Conservation (phyloP, 352 stramenopile species). For the Phytophthora macrochlamydospora region DNA sequence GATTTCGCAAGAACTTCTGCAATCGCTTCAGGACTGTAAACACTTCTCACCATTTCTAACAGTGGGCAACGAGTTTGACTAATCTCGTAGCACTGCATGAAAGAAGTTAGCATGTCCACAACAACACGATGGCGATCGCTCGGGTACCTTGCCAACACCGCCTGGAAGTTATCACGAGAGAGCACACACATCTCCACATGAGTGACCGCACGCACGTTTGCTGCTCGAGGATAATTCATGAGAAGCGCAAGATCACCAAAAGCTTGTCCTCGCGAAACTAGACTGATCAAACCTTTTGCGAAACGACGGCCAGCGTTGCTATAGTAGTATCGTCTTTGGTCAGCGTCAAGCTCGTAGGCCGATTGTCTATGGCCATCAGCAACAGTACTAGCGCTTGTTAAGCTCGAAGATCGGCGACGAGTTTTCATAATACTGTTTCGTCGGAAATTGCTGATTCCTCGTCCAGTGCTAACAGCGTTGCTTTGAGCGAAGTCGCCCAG, state of each 20-base stretch:
- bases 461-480: conserved; percentile 17
- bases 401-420: not conserved
- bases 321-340: conserved; percentile 2
- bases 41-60: conserved; percentile 27
- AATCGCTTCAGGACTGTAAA: conserved; percentile 29
- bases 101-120: conserved; percentile 32
- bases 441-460: not conserved
- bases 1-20: conserved; percentile 15
- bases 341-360: conserved; percentile 4
- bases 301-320: not conserved
- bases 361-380: not conserved
- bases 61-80: conserved; percentile 25
- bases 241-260: conserved; percentile 64
- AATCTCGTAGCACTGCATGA: conserved; percentile 36
- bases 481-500: conserved; percentile 5
- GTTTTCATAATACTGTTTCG: not conserved
- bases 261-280: conserved; percentile 32
- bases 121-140: conserved; percentile 33
- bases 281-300: not conserved
- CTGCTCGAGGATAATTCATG: conserved; percentile 53
- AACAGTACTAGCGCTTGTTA: not conserved
- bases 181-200: conserved; percentile 66
- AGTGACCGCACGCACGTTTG: conserved; percentile 44
- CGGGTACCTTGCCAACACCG: conserved; percentile 38
- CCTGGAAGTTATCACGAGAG: conserved; percentile 41